Conservation (phyloP, 306 rosid species). For the Echinosophora koreensis region DNA sequence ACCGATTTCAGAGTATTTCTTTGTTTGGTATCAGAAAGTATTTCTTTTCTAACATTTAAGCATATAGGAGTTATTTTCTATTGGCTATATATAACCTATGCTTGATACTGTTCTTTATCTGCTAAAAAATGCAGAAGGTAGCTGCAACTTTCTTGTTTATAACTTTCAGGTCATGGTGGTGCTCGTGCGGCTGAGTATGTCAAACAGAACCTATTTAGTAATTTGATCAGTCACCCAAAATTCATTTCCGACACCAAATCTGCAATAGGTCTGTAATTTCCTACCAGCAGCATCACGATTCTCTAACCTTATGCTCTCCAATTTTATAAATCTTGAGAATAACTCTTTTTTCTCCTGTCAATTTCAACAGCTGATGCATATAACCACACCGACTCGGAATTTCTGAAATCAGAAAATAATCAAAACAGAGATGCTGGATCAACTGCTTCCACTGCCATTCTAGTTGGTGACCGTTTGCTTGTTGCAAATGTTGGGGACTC, state of each 20-base stretch:
- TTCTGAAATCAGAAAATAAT: slow-evolving; percentile 91
- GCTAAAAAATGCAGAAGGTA: slow-evolving; percentile 29
- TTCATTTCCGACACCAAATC: slow-evolving; percentile 95
- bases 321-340: slow-evolving; percentile 35
- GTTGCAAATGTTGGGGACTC: slow-evolving; percentile 99
- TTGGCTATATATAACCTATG: slow-evolving; percentile 9
- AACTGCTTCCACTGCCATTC: slow-evolving; percentile 97
- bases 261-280: slow-evolving; percentile 73
- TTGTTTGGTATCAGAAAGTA: slow-evolving; percentile 8
- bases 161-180: slow-evolving; percentile 93
- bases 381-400: slow-evolving; percentile 88
- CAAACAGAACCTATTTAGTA: slow-evolving; percentile 93
- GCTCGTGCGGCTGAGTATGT: slow-evolving; percentile 99
- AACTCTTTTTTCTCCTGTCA: slow-evolving; percentile 6
- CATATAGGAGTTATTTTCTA: slow-evolving; percentile 12
- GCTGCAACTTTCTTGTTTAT: slow-evolving; percentile 41
- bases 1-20: background rate
- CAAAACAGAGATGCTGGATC: slow-evolving; percentile 98
- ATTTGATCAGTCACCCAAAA: slow-evolving; percentile 91
- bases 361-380: slow-evolving; percentile 89
- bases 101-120: background rate
- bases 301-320: slow-evolving; percentile 15
- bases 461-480: slow-evolving; percentile 94
- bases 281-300: background rate
- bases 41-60: slow-evolving; percentile 24